These are phyloP conservation scores for Phytophthora nicotianae DNA, from an alignment of 352 stramenopile species.

Conservation along the genomic window DNA sequence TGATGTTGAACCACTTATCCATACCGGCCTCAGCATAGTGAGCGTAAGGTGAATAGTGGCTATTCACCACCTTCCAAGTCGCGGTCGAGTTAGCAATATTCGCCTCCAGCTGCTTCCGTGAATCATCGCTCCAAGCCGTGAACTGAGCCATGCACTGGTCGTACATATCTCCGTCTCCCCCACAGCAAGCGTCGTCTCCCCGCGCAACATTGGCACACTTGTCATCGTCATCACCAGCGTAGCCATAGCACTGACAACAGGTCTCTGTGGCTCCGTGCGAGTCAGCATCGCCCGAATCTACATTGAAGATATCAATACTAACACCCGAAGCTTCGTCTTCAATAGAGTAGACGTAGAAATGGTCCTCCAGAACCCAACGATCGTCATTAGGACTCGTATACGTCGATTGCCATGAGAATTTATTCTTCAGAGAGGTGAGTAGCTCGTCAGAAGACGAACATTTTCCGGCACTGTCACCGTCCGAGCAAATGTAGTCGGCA, in stretches of 20 bases:
- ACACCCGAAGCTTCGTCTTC: slow-evolving; percentile 39
- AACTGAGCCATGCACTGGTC: slow-evolving; percentile 44
- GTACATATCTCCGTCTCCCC: slow-evolving; percentile 41
- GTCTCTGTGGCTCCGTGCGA: slow-evolving; percentile 43
- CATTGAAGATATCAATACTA: slow-evolving; percentile 59
- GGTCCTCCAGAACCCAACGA: slow-evolving; percentile 50
- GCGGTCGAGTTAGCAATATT: slow-evolving; percentile 49
- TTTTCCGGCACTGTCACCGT: slow-evolving; percentile 20
- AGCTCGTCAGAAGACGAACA: slow-evolving; percentile 26
- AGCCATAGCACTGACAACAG: slow-evolving; percentile 63
- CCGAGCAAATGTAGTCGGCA: slow-evolving; percentile 51
- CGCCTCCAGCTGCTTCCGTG: slow-evolving; percentile 31
- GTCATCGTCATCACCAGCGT: slow-evolving; percentile 35
- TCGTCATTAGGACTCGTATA: slow-evolving; percentile 58
- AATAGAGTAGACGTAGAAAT: slow-evolving; percentile 55
- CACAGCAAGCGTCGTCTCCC: slow-evolving; percentile 37
- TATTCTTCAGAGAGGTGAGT: slow-evolving; percentile 31
- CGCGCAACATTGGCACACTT: slow-evolving; percentile 41
- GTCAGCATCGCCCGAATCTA: slow-evolving; percentile 53
- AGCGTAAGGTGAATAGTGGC: slow-evolving; percentile 51
- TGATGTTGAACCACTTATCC: slow-evolving; percentile 48
- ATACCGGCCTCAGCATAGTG: slow-evolving; percentile 37
- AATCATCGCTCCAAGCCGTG: slow-evolving; percentile 45
- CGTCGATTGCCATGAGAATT: slow-evolving; percentile 46
- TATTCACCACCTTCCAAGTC: slow-evolving; percentile 66